Evolutionary conservation across 1,139 yeast genomes (phyloP), one percentile per base, ranked within the genome.

Genomic region (Yamadazyma pseudoaaseri): DNA sequence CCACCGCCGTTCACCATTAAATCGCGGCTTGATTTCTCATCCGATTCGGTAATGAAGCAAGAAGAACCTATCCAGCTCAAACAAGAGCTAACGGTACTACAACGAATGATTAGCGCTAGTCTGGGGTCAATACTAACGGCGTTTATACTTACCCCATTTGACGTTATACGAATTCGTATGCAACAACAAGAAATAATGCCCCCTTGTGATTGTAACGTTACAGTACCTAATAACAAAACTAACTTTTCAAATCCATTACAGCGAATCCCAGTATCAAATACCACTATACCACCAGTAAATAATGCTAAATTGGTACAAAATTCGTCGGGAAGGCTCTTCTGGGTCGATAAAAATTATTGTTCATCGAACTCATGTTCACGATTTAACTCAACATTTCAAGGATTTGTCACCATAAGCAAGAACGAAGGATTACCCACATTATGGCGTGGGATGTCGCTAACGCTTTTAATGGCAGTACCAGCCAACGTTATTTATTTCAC

Each of bases 401-500:
- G 96, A 0, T 70, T 90, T 42, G 49, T 62, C 5, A 73, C 75
- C 35, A 87, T 90, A 20, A 70, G 80, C 2, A 63, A 70, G 20
- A 67, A 74, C 28, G 98, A 92, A 58, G 98, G 98, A 0, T 23
- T 78, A 0, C 38, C 70, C 1, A 82, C 96, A 0, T 65, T 94
- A 14, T 92, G 97, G 95, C 65, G 98, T 32, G 98, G 98, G 0
- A 71, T 94, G 22, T 76, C 94, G 0, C 59, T 92, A 18, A 87
- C 95, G 0, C 61, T 92, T 18, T 44, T 87, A 15, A 94, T 92
- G 96, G 87, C 97, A 0, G 67, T 90, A 0, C 99, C 99, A 0
- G 77, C 97, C 1, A 92, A 90, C 50, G 86, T 92, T 37, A 92
- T 92, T 6, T 94, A 92, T 54, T 92, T 89, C 60, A 85, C 95